These are phyloP conservation scores for Daldinia eschscholtzii DNA, from an alignment of 2,329 filamentous ascomycete genomes.

Conservation along the genomic window DNA sequence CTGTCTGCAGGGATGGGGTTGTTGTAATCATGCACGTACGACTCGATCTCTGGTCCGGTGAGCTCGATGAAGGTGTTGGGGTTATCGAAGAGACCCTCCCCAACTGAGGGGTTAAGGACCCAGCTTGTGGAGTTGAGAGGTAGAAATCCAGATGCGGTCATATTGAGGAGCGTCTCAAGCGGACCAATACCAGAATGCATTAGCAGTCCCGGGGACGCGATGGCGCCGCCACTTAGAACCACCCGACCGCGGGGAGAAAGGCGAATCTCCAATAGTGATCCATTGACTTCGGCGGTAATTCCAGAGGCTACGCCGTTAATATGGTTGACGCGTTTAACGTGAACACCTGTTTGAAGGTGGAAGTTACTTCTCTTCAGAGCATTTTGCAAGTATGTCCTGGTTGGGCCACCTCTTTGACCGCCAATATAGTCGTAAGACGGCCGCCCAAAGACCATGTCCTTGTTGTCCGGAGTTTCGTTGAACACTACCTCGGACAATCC, in stretches of 20 bases:
- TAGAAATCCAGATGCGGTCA: slow-evolving; percentile 39
- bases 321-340: slow-evolving; percentile 61
- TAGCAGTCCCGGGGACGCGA: slow-evolving; percentile 52
- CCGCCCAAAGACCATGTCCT: slow-evolving; percentile 62
- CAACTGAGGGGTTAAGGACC: slow-evolving; percentile 64
- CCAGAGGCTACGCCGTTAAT: slow-evolving; percentile 56
- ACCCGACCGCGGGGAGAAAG: slow-evolving; percentile 48
- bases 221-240: slow-evolving; percentile 55
- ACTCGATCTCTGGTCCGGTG: slow-evolving; percentile 57
- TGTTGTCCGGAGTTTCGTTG: slow-evolving; percentile 60
- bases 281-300: slow-evolving; percentile 55
- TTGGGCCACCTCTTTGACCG: slow-evolving; percentile 64
- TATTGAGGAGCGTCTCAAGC: slow-evolving; percentile 38
- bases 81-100: slow-evolving; percentile 66
- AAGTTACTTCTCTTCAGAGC: slow-evolving; percentile 59
- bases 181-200: slow-evolving; percentile 58
- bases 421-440: slow-evolving; percentile 62
- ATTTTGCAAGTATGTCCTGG: slow-evolving; percentile 63
- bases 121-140: slow-evolving; percentile 54
- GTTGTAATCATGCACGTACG: slow-evolving; percentile 62
- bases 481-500: slow-evolving; percentile 62
- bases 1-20: slow-evolving; percentile 58
- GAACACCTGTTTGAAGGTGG: slow-evolving; percentile 58
- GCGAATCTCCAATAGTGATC: slow-evolving; percentile 51
- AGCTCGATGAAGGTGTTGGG: slow-evolving; percentile 68